Conservation (phyloP, 73 alveolate species). For the Durusdinium trenchii region DNA sequence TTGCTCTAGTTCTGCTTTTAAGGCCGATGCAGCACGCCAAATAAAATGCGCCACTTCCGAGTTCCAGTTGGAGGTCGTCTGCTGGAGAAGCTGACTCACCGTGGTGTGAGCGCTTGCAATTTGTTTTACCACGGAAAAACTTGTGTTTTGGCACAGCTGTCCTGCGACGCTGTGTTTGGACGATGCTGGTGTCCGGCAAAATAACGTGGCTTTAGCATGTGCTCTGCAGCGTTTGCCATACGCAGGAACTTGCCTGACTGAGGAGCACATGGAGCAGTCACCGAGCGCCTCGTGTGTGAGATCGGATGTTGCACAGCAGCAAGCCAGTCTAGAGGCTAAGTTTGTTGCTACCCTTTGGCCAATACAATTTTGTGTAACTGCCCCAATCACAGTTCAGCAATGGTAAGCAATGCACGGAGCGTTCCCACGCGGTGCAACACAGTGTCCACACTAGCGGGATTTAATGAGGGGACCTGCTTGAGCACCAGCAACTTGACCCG, state of each 20-base stretch:
- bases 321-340: too few species aligned
- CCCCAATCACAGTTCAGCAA: too few species aligned
- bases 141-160: conserved; percentile 17
- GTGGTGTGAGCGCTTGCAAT: neutral
- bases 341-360: too few species aligned
- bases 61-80: neutral
- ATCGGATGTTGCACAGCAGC: too few species aligned
- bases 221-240: neutral
- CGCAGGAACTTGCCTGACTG: neutral
- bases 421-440: too few species aligned
- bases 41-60: neutral
- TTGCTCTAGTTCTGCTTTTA: neutral
- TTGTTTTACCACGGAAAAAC: neutral
- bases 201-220: neutral
- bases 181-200: neutral
- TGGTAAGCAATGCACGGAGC: too few species aligned
- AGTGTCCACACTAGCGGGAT: too few species aligned
- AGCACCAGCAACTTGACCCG: too few species aligned
- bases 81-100: neutral
- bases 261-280: neutral
- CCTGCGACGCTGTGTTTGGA: conserved; percentile 15
- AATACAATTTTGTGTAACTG: too few species aligned
- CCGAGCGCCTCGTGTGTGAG: neutral
- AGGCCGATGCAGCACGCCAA: neutral
- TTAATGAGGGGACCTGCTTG: too few species aligned